These are phyloP conservation scores for Cardamine chenopodiifolia DNA, from an alignment of 345 rosid genomes.

Conservation along the genomic window DNA sequence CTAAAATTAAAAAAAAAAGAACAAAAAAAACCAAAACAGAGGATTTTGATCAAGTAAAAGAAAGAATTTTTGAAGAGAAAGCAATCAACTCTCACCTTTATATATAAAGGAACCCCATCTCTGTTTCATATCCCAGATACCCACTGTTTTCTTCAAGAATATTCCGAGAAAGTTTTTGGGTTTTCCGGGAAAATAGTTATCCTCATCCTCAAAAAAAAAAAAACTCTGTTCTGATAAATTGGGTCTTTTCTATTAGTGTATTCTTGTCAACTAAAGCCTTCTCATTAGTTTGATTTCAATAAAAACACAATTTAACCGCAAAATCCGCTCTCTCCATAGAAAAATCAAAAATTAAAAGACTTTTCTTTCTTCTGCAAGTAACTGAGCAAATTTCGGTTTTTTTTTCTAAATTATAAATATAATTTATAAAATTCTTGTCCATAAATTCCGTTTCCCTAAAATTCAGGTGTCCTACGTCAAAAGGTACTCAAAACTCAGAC, in stretches of 20 bases:
- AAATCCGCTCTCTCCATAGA: slow-evolving; percentile 39
- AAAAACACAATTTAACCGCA: slow-evolving; percentile 24
- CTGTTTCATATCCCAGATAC: background rate
- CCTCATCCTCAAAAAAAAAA: slow-evolving; percentile 4
- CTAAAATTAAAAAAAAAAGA: background rate
- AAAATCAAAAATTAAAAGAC: slow-evolving; percentile 5
- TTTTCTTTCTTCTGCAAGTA: slow-evolving; percentile 43
- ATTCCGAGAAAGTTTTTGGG: slow-evolving; percentile 21
- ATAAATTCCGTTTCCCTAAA: slow-evolving; percentile 47
- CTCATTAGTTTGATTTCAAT: background rate
- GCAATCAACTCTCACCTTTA: slow-evolving; percentile 25
- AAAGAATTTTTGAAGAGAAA: slow-evolving; percentile 34
- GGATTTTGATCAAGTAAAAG: slow-evolving; percentile 38
- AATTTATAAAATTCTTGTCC: slow-evolving; percentile 18
- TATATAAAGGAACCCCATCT: background rate
- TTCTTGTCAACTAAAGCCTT: slow-evolving; percentile 6
- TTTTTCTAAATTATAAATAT: too few species aligned
- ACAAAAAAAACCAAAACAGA: slow-evolving; percentile 28
- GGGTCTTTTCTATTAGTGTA: slow-evolving; percentile 18
- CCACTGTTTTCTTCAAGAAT: background rate
- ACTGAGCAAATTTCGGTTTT: slow-evolving; percentile 44
- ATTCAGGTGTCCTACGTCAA: slow-evolving; percentile 67
- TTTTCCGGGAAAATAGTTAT: slow-evolving; percentile 15
- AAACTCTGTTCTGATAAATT: background rate
- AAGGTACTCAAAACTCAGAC: slow-evolving; percentile 63